Base-by-base conservation (phyloP, 176 grass and related monocot genomes). In the Musa beccarii region DNA sequence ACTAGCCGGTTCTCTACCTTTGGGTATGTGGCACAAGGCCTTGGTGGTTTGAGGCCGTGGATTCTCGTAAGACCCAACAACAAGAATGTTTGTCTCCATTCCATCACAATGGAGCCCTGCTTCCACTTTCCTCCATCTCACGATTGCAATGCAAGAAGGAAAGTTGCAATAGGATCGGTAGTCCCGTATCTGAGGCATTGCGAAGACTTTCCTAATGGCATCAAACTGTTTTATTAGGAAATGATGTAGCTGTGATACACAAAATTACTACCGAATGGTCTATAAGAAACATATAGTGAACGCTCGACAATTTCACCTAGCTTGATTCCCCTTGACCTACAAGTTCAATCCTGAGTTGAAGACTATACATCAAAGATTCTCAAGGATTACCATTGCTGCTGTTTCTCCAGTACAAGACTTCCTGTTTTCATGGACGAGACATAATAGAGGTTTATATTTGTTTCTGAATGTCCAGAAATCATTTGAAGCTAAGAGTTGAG, bases 61-160 rank as follows among this genome's bases (percentile, higher is more conserved):
- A 66, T 90, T 17, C 55, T 90, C 53, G 17, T 59, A n/a, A 24
- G 20, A 6, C 29, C 57, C 29, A 51, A 10, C n/a, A 51, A 68
- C 8, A 20, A 66, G 51, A 82, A 66, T 43, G 34, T 28, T 13
- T 57, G 20, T 75, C 21, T 51, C 63, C 84, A 21, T 86, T 85
- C 80, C 71, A 17, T 79, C 52, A 87, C 88, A 8, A 79, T 86
- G 81, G 88, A 90, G 61, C 88, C 88, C 0, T 90, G 88, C 71
- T 87, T 80, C 56, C 85, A 85, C 52, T 12, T 59, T 10, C 23
- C 83, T 9, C 83, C 80, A 8, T 10, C 10, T 49, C 56, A 57
- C 26, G 61, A 76, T n/a, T 83, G 81, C 80, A 68, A 72, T 17
- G 71, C 66, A 50, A 83, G 59, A 73, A 57, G 24, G 2, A 17